Base-by-base conservation (phyloP, 768 basidiomycete species). In the Lactarius indigo region DNA sequence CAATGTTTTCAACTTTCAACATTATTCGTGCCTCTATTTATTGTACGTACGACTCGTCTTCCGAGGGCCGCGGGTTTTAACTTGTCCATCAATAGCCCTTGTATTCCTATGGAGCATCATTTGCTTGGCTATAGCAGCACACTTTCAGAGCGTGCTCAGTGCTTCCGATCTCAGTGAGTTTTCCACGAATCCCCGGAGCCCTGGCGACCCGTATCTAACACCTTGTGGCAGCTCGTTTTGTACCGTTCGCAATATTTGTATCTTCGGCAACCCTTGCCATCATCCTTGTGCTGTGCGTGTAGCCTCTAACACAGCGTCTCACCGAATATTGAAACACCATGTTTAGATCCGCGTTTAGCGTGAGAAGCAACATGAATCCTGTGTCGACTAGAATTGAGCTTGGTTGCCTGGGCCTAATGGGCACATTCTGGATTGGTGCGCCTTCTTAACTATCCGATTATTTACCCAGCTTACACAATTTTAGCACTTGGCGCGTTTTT, bases 241-340 rank as follows among this genome's bases (percentile, higher is more conserved):
- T 94, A 44, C 92, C 92, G 20, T 90, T 92, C 73, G 88, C 92
- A 61, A 84, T 94, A 74, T 93, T 93, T 71, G 90, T 92, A 54
- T 90, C 87, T 73, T 82, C 82, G 50, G 84, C 83, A 42, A 91
- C 88, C 73, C 73, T 92, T 74, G 76, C 90, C 69, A 84, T 92
- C 71, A 82, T 92, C 59, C 70, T 85, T 50, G 77, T 84, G 63
- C 82, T 94, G 90, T 91, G 70, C 73, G 87, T 81, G 31, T 17
- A 42, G 30, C 30, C 39, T 65, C 37, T 23, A 4, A 41, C 31
- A 54, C 33, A n/a, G 13, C 17, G 41, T 69, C 18, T 71, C 58
- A 20, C 55, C 55, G 42, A 23, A 52, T 44, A 62, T 64, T 63
- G 68, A 64, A 15, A 8, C 12, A 9, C 23, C 17, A 47, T n/a